Evolutionary conservation across 2,329 filamentous ascomycete genomes (phyloP), one percentile per base, ranked within the genome.

Genomic region (Nigrospora sphaerica): DNA sequence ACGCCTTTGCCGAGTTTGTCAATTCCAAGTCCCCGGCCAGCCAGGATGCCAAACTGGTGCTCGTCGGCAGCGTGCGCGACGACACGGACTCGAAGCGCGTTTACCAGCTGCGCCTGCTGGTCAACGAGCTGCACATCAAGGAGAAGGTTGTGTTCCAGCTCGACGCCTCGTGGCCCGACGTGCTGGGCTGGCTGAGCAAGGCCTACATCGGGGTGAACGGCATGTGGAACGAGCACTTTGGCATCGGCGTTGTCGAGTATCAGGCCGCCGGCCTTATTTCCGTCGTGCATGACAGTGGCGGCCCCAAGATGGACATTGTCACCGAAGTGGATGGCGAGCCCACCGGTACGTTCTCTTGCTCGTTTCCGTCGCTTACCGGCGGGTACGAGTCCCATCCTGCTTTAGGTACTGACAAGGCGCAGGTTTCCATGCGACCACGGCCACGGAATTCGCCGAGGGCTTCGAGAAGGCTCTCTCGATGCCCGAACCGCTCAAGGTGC

Each of bases 141-240:
- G 85, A 95, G 44, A 74, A 77, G 13, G 90, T 96, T 38, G 81
- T 89, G 47, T 98, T 98, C 63, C 80, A 95, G 52, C 83, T 90
- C 46, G 91, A 98, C 63, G 91, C 89, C 1, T 82, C 86, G 23
- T 98, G 92, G 90, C 81, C 86, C 4, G 80, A 89, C 55, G 88
- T 98, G 45, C 73, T 96, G 11, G 77, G 86, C 32, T 90, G 88
- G 80, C 73, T 97, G 50, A 72, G 80, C 45, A 81, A 74, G 51
- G 83, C 86, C 4, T 92, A 82, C 16, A 80, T 98, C 2, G 93
- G 93, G 42, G 90, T 95, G 31, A 98, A 98, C 57, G 89, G 87
- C 59, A 98, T 98, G 93, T 98, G 93, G 92, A 97, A 96, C 63
- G 93, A 98, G 70, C 93, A 98, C 66, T 98, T 98, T 63, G 93